These are phyloP conservation scores for Pseudogymnoascus sp. DNA, from an alignment of 2,329 filamentous ascomycete species.

Conservation along the genomic window DNA sequence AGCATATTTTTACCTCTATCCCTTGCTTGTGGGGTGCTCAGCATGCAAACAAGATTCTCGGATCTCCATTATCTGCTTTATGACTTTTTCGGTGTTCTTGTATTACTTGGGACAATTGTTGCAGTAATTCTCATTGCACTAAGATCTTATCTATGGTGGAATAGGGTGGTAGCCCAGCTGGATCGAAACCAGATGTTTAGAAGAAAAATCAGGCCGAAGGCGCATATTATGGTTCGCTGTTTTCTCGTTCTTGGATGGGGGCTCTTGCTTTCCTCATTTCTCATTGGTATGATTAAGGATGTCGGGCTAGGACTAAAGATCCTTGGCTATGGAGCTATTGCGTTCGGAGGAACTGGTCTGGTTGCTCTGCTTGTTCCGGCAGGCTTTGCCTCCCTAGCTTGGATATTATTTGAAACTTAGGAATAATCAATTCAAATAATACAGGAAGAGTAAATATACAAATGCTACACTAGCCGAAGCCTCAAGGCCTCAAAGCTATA, in stretches of 20 bases:
- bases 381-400: background rate
- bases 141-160: background rate
- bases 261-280: background rate
- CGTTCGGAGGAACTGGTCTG: background rate
- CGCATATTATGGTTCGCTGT: background rate
- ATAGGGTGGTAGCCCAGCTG: background rate
- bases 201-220: background rate
- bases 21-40: background rate
- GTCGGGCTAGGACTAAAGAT: background rate
- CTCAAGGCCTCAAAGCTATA: background rate
- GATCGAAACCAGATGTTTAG: background rate
- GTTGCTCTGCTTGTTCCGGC: background rate
- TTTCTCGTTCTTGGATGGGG: background rate
- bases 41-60: background rate
- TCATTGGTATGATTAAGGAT: background rate
- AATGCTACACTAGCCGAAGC: conserved; percentile 5
- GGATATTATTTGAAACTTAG: too few relatives aligned
- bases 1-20: background rate
- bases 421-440: background rate
- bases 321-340: background rate
- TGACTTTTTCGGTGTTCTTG: background rate
- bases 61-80: background rate
- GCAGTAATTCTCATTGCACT: background rate
- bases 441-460: background rate
- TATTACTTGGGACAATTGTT: background rate